These are phyloP conservation scores for Dunaliella primolecta DNA, from an alignment of 139 green algal genomes.

Conservation along the genomic window DNA sequence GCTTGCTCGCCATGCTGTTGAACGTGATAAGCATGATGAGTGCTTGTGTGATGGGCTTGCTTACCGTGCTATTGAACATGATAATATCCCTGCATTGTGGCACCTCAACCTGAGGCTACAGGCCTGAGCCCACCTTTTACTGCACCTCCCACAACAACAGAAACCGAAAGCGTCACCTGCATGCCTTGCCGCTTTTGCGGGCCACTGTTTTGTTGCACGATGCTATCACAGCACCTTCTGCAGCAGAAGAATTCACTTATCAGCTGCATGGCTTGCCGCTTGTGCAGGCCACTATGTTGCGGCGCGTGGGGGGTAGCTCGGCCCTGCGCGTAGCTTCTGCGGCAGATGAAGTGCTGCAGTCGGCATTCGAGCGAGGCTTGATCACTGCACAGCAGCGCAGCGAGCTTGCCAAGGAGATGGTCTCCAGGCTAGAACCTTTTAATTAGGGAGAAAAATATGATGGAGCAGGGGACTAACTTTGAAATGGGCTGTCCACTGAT, in stretches of 20 bases:
- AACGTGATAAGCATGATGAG: no score
- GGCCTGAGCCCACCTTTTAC: no score
- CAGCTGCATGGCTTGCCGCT: neutral
- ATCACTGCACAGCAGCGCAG: conserved; percentile 53
- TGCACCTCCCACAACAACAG: no score
- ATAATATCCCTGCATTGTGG: no score
- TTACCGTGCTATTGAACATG: no score
- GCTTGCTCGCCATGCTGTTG: no score
- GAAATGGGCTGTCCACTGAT: neutral
- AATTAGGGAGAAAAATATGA: neutral
- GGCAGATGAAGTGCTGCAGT: conserved; percentile 61
- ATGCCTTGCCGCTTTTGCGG: no score
- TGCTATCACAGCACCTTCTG: no score
- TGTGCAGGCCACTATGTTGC: conserved; percentile 45
- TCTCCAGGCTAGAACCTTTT: conserved; percentile 35
- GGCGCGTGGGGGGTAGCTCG: conserved; percentile 43
- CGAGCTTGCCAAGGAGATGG: conserved; percentile 50
- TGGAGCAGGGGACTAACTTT: neutral
- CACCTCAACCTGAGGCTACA: no score
- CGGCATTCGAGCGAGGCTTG: conserved; percentile 28
- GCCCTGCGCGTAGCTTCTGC: conserved; percentile 37
- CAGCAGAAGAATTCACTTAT: neutral
- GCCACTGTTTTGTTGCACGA: no score
- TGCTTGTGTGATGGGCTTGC: no score
- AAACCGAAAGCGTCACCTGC: no score